These are phyloP conservation scores for Phaeosphaeria sp. DNA, from an alignment of 2,329 filamentous ascomycete species.

Conservation along the genomic window DNA sequence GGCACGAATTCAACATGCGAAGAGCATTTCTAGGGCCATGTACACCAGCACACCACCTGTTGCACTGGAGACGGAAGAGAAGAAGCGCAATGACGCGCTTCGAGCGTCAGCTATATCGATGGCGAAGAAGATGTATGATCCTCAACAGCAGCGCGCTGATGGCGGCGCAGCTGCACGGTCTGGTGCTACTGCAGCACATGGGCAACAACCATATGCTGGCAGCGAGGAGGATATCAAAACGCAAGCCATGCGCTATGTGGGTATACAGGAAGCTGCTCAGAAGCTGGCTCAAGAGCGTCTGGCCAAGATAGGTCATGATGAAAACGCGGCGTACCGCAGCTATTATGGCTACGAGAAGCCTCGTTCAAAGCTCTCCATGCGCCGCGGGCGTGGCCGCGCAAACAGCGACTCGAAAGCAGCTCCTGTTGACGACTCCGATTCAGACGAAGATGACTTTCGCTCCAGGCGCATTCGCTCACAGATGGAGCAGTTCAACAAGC, in stretches of 20 bases:
- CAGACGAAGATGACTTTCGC: conserved; percentile 66
- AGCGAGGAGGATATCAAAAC: conserved; percentile 58
- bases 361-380: conserved; percentile 59
- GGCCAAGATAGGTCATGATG: conserved; percentile 77
- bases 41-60: conserved; percentile 79
- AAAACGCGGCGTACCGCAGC: conserved; percentile 70
- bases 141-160: conserved; percentile 68
- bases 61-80: conserved; percentile 74
- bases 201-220: conserved; percentile 31
- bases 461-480: conserved; percentile 77
- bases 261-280: conserved; percentile 85
- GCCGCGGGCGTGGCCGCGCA: conserved; percentile 63
- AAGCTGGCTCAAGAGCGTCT: conserved; percentile 84
- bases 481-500: conserved; percentile 78
- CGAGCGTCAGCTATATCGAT: conserved; percentile 86
- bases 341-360: conserved; percentile 73
- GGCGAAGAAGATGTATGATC: conserved; percentile 84
- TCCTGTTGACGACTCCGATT: conserved; percentile 31
- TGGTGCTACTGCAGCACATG: conserved; percentile 43
- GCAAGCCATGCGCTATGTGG: conserved; percentile 60
- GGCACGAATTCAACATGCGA: conserved; percentile 70
- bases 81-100: conserved; percentile 72
- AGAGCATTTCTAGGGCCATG: conserved; percentile 74
- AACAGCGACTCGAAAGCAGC: conserved; percentile 68
- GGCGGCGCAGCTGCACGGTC: conserved; percentile 46